These are phyloP conservation scores for Exobasidium cylindrosporum DNA, from an alignment of 1,284 basidiomycete species.

Conservation along the genomic window DNA sequence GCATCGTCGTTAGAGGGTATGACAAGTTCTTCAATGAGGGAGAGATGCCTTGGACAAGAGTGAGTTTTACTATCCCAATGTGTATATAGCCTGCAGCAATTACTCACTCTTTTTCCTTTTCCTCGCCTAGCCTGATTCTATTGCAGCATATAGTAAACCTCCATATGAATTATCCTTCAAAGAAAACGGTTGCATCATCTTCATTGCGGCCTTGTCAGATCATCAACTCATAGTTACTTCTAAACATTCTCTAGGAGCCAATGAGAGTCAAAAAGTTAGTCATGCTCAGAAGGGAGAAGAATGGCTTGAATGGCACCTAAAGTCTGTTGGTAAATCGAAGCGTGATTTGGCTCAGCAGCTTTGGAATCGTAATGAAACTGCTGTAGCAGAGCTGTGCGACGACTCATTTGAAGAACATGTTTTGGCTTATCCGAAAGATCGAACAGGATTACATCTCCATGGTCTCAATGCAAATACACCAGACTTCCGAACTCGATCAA, in stretches of 20 bases:
- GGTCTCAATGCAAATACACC: slow-evolving; percentile 71
- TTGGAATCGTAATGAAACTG: slow-evolving; percentile 83
- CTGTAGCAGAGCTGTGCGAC: slow-evolving; percentile 91
- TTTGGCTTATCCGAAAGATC: slow-evolving; percentile 73
- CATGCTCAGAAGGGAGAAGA: slow-evolving; percentile 76
- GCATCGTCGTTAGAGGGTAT: slow-evolving; percentile 87
- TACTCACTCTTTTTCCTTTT: not conserved
- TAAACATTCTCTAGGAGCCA: slow-evolving; percentile 65
- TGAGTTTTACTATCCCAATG: slow-evolving; percentile 52
- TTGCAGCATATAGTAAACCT: slow-evolving; percentile 64
- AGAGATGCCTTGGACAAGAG: slow-evolving; percentile 90
- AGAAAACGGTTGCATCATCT: slow-evolving; percentile 97
- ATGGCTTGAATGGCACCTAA: slow-evolving; percentile 78
- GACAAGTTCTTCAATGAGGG: slow-evolving; percentile 99
- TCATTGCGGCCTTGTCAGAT: slow-evolving; percentile 80
- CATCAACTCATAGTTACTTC: slow-evolving; percentile 79
- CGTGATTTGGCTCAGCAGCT: slow-evolving; percentile 71
- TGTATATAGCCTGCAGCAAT: not conserved
- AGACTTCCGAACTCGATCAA: slow-evolving; percentile 66
- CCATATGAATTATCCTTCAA: slow-evolving; percentile 90
- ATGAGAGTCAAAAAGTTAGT: slow-evolving; percentile 33
- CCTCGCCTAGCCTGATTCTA: slow-evolving; percentile 18
- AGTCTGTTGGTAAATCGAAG: slow-evolving; percentile 66
- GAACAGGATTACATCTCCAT: slow-evolving; percentile 88
- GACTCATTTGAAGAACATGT: slow-evolving; percentile 98